These are phyloP conservation scores for Ceratocystis diversiconidia DNA, from an alignment of 2,329 filamentous ascomycete genomes.

Conservation along the genomic window DNA sequence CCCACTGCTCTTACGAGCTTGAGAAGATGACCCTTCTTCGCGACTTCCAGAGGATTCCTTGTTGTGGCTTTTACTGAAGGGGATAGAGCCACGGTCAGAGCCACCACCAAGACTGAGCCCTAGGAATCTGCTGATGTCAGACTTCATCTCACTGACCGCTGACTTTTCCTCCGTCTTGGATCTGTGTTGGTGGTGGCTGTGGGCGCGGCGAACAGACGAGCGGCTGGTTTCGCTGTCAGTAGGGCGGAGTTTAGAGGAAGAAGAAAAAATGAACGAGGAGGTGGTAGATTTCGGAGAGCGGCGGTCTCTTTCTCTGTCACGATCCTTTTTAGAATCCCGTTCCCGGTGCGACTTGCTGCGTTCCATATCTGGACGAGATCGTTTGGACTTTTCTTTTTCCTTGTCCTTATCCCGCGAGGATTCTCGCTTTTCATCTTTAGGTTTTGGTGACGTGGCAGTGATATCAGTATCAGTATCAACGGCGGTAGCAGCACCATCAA, in stretches of 20 bases:
- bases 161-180: constrained; percentile 26
- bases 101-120: constrained; percentile 21
- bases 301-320: constrained; percentile 27
- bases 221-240: constrained; percentile 30
- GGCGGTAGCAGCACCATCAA: constrained; percentile 9
- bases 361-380: constrained; percentile 16
- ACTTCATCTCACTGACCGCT: constrained; percentile 17
- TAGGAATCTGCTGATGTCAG: constrained; percentile 11
- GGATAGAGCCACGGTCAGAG: constrained; percentile 39
- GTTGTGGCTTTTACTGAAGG: constrained; percentile 83
- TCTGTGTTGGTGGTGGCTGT: constrained; percentile 23
- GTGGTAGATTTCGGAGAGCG: constrained; percentile 28
- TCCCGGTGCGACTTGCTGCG: constrained; percentile 24
- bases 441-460: constrained; percentile 14
- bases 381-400: constrained; percentile 14
- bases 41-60: constrained; percentile 64
- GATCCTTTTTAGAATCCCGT: constrained; percentile 24
- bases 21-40: constrained; percentile 32
- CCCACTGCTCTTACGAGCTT: constrained; percentile 21
- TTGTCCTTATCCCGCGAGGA: constrained; percentile 17
- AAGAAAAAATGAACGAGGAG: constrained; percentile 18
- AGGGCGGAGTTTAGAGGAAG: constrained; percentile 29
- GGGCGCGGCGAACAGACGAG: constrained; percentile 16
- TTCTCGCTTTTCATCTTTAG: constrained; percentile 13
- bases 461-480: constrained; percentile 14